phyloP scores from a whole-genome alignment of 2,329 filamentous ascomycete genomes.

The Hypoxylon rubiginosum region DNA sequence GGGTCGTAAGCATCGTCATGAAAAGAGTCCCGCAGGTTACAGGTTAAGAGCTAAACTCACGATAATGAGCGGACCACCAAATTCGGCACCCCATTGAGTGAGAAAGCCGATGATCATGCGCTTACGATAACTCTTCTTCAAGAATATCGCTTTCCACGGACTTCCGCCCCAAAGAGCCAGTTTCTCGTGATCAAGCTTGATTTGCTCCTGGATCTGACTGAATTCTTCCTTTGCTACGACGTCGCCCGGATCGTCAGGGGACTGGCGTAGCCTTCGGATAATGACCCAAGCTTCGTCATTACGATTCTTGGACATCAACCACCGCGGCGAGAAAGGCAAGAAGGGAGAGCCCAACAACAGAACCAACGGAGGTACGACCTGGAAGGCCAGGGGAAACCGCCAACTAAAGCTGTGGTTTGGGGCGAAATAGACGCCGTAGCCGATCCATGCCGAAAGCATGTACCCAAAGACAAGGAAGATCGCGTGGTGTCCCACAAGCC shows the following conservation, averaged over 20 bases:
- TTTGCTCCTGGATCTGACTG: not conserved
- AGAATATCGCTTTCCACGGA: not conserved
- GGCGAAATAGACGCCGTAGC: not conserved
- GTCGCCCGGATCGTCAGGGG: not conserved
- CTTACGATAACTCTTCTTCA: not conserved
- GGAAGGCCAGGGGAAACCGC: not conserved
- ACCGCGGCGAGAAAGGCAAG: not conserved
- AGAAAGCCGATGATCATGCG: not conserved
- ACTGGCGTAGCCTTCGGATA: not conserved
- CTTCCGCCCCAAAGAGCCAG: not conserved
- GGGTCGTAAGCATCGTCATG: not conserved
- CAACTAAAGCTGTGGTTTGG: not conserved
- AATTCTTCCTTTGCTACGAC: not conserved
- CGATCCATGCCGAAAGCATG: not conserved
- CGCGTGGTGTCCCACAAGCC: not conserved
- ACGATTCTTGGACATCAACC: not conserved
- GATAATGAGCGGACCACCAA: not conserved
- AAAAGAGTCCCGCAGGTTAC: no score
- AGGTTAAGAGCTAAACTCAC: not conserved
- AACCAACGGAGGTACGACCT: not conserved
- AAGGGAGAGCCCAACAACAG: not conserved
- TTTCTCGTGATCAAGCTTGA: not conserved
- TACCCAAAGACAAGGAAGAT: not conserved
- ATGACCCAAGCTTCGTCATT: not conserved
- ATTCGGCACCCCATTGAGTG: not conserved